Evolutionary conservation across 441 rosid genomes (phyloP).

Genomic region (Geranium incanum): DNA sequence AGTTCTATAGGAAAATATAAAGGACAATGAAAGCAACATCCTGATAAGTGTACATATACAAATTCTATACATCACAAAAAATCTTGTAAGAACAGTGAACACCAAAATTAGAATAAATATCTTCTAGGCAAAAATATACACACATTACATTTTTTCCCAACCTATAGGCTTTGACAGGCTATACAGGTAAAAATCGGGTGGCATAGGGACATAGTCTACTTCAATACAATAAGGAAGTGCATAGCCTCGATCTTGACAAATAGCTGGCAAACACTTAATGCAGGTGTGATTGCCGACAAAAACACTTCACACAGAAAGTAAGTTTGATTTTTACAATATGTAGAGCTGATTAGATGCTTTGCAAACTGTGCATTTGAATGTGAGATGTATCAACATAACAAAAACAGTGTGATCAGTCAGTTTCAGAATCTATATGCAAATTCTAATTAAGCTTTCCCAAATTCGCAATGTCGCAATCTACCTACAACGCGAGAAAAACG

Average conservation of each 20-base stretch:
- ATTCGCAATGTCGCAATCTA: not conserved
- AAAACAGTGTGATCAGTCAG: not conserved
- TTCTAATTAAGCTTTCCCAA: not conserved
- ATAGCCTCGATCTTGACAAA: not conserved
- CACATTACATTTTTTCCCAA: not conserved
- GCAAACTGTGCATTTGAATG: not conserved
- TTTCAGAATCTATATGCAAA: not conserved
- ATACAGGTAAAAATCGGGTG: not conserved
- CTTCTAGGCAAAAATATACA: not conserved
- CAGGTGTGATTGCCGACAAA: not conserved
- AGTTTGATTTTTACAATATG: not conserved
- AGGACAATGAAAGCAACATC: not conserved
- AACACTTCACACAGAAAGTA: not conserved
- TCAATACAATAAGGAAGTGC: not conserved
- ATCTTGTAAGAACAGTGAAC: not conserved
- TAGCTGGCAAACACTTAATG: conserved; percentile 5
- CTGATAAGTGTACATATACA: not conserved
- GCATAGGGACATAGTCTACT: conserved; percentile 1
- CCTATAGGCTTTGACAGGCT: not conserved
- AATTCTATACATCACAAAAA: not conserved
- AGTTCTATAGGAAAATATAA: conserved; percentile 10
- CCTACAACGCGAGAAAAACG: not conserved
- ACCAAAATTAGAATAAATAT: not conserved
- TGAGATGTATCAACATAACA: not conserved
- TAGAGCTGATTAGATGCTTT: not conserved